Base-by-base conservation (phyloP, 768 basidiomycete genomes). In the Pleurotus platypus region DNA sequence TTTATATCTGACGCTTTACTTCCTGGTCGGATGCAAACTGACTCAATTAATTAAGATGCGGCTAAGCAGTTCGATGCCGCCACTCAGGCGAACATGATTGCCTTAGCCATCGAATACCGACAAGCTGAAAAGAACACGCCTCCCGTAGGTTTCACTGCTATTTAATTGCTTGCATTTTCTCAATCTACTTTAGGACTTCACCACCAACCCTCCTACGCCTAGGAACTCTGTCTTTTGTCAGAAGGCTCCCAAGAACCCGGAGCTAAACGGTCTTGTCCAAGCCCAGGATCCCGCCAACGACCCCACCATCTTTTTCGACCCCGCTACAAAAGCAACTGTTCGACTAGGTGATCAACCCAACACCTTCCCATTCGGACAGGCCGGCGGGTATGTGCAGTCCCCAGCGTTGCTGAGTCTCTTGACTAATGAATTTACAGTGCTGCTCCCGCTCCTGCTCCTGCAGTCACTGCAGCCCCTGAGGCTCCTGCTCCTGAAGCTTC, bases 41-140 rank as follows among this genome's bases (percentile, higher is more conserved):
- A 15, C 35, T 9, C 26, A 16, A 38, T 15, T n/a, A 30, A 24
- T 60, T 43, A 47, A 83, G 82, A 83, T 66, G 78, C 78, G 1
- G 76, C 77, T 61, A 73, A 69, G 62, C 78, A 83, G 60, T 82
- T 83, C 55, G 78, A 83, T 61, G 74, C 67, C 24, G 69, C 76
- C 6, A 83, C 82, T 2, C 76, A 78, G 58, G 70, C 71, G 5
- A 77, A 72, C 50, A 82, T 84, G 80, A 73, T 84, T 57, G 71
- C 73, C 6, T 68, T 83, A 45, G 83, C 82, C 15, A 59, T 73
- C 12, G 76, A 81, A 63, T 82, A 81, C 63, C 78, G 81, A 46
- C 78, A 82, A 60, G 74, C 66, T 0, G 83, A 84, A 70, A 85
- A 83, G 73, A 84, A 85, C 66, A 83, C 82, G 0, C 80, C 80